phyloP scores from a whole-genome alignment of 306 rosid species.

The Corylus heterophylla region DNA sequence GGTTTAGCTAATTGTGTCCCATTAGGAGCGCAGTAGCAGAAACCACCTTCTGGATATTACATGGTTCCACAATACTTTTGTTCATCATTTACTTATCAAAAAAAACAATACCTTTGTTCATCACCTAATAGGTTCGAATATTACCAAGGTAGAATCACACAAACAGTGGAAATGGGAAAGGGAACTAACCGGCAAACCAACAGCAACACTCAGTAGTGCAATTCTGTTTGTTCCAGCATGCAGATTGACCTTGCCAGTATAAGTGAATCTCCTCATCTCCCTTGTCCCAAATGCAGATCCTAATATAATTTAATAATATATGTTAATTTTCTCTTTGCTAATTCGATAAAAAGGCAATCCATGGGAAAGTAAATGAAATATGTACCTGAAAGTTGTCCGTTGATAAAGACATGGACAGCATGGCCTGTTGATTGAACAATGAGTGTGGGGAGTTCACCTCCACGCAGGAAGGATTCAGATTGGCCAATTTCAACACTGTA shows the following conservation, averaged over 20 bases:
- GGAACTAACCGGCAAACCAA: constrained; percentile 87
- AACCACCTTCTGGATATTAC: background rate
- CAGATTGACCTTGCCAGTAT: constrained; percentile 73
- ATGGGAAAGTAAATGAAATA: constrained; percentile 23
- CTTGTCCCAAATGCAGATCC: constrained; percentile 94
- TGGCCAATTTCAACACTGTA: constrained; percentile 75
- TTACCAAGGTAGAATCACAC: constrained; percentile 19
- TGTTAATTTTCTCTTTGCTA: constrained; percentile 17
- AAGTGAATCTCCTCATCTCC: constrained; percentile 78
- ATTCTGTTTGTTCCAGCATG: constrained; percentile 81
- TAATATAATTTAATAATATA: constrained; percentile 32
- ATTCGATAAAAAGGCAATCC: constrained; percentile 20
- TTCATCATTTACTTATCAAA: background rate
- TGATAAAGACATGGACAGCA: constrained; percentile 88
- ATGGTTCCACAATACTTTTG: background rate
- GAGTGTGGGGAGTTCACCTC: constrained; percentile 84
- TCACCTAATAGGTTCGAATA: constrained; percentile 6
- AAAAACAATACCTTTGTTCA: background rate
- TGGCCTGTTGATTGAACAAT: constrained; percentile 92
- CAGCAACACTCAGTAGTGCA: constrained; percentile 91
- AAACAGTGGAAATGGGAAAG: constrained; percentile 25
- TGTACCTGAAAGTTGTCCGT: constrained; percentile 84
- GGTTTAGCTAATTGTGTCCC: background rate
- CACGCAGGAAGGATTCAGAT: constrained; percentile 77
- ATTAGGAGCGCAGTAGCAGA: background rate